Conservation (phyloP, 1,284 basidiomycete species). For the Earliella scabrosa region DNA sequence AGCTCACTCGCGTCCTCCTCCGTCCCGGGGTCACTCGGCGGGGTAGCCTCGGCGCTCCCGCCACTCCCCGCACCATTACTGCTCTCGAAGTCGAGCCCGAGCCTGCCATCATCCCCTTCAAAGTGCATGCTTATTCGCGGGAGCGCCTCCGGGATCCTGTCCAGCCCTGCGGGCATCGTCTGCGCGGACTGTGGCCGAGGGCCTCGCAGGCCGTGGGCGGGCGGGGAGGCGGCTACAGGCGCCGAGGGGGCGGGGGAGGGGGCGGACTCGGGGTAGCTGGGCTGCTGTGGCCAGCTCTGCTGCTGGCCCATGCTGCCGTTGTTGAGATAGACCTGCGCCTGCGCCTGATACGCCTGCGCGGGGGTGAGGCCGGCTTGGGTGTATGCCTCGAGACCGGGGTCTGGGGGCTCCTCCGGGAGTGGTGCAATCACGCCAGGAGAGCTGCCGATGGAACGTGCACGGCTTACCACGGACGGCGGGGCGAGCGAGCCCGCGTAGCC, state of each 20-base stretch:
- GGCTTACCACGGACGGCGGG: constrained; percentile 44
- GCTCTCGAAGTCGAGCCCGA: constrained; percentile 60
- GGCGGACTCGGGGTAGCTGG: background rate
- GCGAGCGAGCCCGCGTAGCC: constrained; percentile 37
- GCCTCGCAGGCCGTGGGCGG: constrained; percentile 13
- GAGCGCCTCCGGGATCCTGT: constrained; percentile 31
- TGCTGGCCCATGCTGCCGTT: constrained; percentile 34
- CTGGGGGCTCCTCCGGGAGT: constrained; percentile 59
- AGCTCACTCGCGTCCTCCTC: constrained; percentile 64
- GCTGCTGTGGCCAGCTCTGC: constrained; percentile 14
- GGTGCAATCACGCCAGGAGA: constrained; percentile 51
- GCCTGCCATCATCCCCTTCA: constrained; percentile 51
- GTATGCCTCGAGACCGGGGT: constrained; percentile 50
- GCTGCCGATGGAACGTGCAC: constrained; percentile 58
- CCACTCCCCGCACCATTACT: constrained; percentile 36
- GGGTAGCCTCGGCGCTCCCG: constrained; percentile 31
- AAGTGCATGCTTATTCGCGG: constrained; percentile 55
- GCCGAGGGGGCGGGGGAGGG: constrained; percentile 13
- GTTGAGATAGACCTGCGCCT: constrained; percentile 67
- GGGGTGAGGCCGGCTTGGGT: constrained; percentile 64
- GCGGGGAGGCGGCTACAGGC: constrained; percentile 9
- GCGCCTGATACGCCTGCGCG: constrained; percentile 79
- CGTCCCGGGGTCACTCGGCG: constrained; percentile 40
- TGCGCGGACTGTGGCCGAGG: constrained; percentile 20
- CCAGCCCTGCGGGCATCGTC: constrained; percentile 13